These are phyloP conservation scores for Emericellopsis cladophorae DNA, from an alignment of 2,329 filamentous ascomycete genomes.

Conservation along the genomic window DNA sequence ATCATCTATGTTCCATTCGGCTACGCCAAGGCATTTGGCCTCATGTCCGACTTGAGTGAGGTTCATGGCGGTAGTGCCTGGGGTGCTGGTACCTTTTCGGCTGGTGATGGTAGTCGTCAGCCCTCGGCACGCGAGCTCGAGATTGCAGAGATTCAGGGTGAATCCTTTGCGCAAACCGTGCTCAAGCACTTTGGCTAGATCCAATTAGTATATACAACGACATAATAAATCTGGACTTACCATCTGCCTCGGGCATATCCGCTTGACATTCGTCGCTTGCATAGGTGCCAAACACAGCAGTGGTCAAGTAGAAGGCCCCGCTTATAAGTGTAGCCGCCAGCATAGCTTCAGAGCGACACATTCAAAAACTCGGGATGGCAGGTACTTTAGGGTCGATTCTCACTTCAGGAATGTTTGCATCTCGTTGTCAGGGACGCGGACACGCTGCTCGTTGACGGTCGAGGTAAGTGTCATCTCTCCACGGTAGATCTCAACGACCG, in stretches of 20 bases:
- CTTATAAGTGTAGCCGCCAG: no score
- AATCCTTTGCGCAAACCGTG: slow-evolving; percentile 68
- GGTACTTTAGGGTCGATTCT: no score
- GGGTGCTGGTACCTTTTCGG: slow-evolving; percentile 87
- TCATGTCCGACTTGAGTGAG: slow-evolving; percentile 61
- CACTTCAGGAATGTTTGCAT: background rate
- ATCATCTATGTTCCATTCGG: slow-evolving; percentile 94
- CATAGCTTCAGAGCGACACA: no score
- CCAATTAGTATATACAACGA: slow-evolving; percentile 11
- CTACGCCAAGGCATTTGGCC: slow-evolving; percentile 66
- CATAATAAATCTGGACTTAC: no score
- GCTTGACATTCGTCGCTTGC: no score
- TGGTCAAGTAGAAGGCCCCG: no score
- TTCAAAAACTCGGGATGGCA: no score
- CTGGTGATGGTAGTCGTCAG: slow-evolving; percentile 69
- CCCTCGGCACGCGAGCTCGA: slow-evolving; percentile 64
- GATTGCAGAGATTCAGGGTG: slow-evolving; percentile 72
- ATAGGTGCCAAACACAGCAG: no score
- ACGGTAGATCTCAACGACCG: slow-evolving; percentile 44
- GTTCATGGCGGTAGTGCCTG: slow-evolving; percentile 79
- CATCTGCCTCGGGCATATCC: no score
- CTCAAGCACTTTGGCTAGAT: slow-evolving; percentile 68
- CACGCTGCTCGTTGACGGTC: slow-evolving; percentile 22
- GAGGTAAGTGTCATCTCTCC: slow-evolving; percentile 31
- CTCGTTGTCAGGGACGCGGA: background rate